Percentiles rank a stretch among this genome's conserved stretches.
Evolutionary conservation across 805 yeast species (phyloP).

Genomic region (Deakozyma indianensis): DNA sequence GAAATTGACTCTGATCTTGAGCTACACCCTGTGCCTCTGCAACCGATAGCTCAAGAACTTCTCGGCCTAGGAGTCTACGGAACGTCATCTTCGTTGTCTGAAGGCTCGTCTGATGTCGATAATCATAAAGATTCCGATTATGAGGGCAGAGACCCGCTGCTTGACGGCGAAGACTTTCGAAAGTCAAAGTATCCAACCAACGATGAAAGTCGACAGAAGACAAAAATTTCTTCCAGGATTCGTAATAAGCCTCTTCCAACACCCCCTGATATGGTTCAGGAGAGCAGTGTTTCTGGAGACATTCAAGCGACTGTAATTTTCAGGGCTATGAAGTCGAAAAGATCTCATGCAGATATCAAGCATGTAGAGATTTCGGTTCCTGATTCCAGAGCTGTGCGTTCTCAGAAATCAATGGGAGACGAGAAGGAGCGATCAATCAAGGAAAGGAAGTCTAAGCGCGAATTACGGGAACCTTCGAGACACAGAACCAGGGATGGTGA

Average conservation of each 20-base stretch:
- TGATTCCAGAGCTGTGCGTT: background rate
- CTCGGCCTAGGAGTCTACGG: background rate
- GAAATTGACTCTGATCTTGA: constrained; percentile 1
- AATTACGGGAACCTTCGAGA: background rate
- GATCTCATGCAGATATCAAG: background rate
- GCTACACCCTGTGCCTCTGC: background rate
- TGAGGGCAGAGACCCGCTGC: background rate
- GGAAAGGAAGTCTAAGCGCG: background rate
- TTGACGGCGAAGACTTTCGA: background rate
- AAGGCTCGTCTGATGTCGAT: background rate
- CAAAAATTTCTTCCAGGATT: background rate
- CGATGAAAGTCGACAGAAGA: background rate
- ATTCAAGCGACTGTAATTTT: background rate
- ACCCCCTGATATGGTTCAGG: background rate
- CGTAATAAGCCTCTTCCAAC: background rate
- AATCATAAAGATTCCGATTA: background rate
- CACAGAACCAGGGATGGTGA: background rate
- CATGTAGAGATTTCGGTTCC: background rate
- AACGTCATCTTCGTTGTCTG: background rate
- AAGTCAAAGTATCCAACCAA: background rate
- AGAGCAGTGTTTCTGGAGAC: background rate
- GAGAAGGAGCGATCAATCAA: background rate
- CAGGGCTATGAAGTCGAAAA: background rate
- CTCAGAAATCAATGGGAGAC: background rate
- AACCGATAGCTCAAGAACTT: background rate